Evolutionary conservation across 306 rosid species (phyloP), one percentile per base, ranked within the genome.

Genomic region (Benincasa hispida): DNA sequence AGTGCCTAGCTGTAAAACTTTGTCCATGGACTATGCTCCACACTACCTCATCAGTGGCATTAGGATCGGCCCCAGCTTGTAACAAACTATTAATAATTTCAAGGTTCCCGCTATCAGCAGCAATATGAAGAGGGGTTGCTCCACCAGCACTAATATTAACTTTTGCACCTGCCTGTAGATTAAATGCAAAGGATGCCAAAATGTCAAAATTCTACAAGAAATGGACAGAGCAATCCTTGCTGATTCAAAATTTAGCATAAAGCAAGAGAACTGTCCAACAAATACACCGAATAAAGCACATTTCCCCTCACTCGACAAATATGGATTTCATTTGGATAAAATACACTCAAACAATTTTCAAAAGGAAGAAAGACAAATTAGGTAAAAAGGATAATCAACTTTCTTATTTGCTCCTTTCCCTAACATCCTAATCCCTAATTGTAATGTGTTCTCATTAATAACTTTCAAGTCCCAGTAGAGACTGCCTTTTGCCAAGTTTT

Each of bases 71-170:
- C 72, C 97, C 99, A 76, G 93, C 98, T 83, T 86, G 84, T 86
- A 92, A 81, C 81, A 95, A 83, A 83, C 88, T 81, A 48, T 80
- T 84, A 74, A 92, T 74, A 70, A 95, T 84, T 82, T 90, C 92
- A 39, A 80, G 35, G 79, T 83, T 87, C 70, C 91, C 98, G 81
- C 62, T 81, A 81, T 92, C 96, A 80, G 98, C 88, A 80, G 98
- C 96, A 79, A 92, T 87, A 81, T 88, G 99, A 83, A 92, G 85
- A 72, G 99, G 96, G 62, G 98, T 89, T 53, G 96, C 98, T 85
- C 99, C 99, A 82, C 99, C 93, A 70, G 92, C 97, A 81, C 83
- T 84, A 56, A 95, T 50, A 89, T 95, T 90, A 77, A 86, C 96
- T 77, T 89, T 83, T 58, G 89, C 93, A 80, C 98, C 99, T 34